phyloP scores from a whole-genome alignment of 208 protist genomes.

The Trypanosoma congolense region DNA sequence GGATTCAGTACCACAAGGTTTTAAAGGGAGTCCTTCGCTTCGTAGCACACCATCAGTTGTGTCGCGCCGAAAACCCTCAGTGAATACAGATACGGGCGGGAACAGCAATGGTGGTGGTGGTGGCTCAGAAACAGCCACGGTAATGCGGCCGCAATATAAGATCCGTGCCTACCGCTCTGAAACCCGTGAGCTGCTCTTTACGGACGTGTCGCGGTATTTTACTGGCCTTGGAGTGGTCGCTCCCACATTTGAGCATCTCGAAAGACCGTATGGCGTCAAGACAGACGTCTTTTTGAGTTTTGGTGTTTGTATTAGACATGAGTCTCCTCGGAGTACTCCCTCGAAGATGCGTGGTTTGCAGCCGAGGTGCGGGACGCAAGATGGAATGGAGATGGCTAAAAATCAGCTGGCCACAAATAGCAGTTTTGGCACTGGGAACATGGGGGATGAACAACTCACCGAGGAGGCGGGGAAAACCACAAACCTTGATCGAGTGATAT shows the following conservation, averaged over 20 bases:
- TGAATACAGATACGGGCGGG: conserved; percentile 3
- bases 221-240: conserved; percentile 64
- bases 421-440: neutral
- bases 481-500: too few species aligned
- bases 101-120: conserved; percentile 4
- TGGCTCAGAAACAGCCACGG: conserved; percentile 9
- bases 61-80: neutral
- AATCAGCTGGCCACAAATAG: neutral
- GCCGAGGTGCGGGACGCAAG: neutral
- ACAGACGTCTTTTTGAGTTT: conserved; percentile 69
- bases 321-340: neutral
- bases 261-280: conserved; percentile 30
- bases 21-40: neutral
- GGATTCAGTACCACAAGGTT: neutral
- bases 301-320: conserved; percentile 11
- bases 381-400: neutral
- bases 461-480: neutral
- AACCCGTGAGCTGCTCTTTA: conserved; percentile 73
- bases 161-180: conserved; percentile 77
- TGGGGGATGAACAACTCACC: neutral
- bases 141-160: conserved; percentile 72
- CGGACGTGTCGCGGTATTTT: conserved; percentile 73
- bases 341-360: neutral
- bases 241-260: conserved; percentile 79
- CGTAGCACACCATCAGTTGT: too few species aligned